A percentile compares a stretch with the other conserved stretches of the same genome.
Conservation (phyloP, 495 filamentous ascomycete genomes). For the Jackrogersella multiformis region DNA sequence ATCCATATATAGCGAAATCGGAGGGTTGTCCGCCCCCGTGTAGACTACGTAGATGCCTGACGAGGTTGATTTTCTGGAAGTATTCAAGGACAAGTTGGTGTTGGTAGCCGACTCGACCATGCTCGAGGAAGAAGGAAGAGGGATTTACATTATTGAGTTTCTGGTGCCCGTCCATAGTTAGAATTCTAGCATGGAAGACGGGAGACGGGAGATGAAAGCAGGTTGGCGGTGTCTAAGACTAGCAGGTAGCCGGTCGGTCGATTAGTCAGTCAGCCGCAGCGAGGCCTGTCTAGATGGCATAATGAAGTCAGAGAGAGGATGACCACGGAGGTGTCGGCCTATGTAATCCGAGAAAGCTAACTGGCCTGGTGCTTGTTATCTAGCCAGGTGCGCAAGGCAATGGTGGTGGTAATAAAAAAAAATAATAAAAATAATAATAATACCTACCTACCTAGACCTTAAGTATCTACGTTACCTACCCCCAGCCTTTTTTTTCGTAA, state of each 20-base stretch:
- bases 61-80: not conserved
- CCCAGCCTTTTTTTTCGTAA: conserved; percentile 24
- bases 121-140: not conserved
- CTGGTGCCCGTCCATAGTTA: conserved; percentile 3
- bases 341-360: conserved; percentile 38
- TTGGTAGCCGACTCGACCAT: not conserved
- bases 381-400: no score
- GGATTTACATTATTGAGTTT: conserved; percentile 14
- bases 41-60: not conserved
- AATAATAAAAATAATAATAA: conserved; percentile 18
- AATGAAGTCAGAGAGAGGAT: conserved; percentile 38
- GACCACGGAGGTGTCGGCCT: conserved; percentile 34
- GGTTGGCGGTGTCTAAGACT: not conserved
- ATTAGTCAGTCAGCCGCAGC: conserved; percentile 23
- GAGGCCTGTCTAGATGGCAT: conserved; percentile 28
- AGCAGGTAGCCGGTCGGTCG: conserved; percentile 3
- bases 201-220: no score
- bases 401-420: no score
- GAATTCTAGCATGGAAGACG: not conserved
- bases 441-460: conserved; percentile 1
- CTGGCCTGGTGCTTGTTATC: conserved; percentile 19
- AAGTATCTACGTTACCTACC: not conserved
- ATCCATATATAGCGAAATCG: conserved; percentile 10
- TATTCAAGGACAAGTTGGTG: not conserved
- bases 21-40: conserved; percentile 18